Conservation (phyloP, 441 rosid species). For the Eutrema salsugineum region DNA sequence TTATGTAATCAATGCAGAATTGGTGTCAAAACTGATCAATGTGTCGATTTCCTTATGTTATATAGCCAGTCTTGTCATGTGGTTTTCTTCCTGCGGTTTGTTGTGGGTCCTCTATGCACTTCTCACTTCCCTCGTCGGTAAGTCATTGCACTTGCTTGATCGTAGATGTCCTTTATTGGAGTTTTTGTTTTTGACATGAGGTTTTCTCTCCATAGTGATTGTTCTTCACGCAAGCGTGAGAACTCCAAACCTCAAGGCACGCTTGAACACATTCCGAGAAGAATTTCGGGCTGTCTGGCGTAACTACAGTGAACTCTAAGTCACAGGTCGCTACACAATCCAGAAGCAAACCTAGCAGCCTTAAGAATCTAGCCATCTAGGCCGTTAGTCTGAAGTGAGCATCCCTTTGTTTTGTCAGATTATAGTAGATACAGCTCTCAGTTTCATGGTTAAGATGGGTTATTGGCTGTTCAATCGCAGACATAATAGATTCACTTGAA, state of each 20-base stretch:
- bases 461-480: conserved; percentile 7
- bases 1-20: neutral
- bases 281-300: conserved; percentile 99
- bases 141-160: conserved; percentile 20
- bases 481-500: conserved; percentile 12
- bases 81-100: conserved; percentile 89
- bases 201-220: conserved; percentile 43
- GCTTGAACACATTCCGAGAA: conserved; percentile 93
- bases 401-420: conserved; percentile 5
- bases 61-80: conserved; percentile 69
- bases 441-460: neutral
- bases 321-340: neutral
- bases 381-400: neutral
- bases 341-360: conserved; percentile 9
- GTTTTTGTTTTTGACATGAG: neutral
- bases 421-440: neutral
- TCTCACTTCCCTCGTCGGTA: conserved; percentile 71
- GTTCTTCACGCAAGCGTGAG: conserved; percentile 89
- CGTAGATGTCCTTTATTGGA: neutral
- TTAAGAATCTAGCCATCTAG: neutral
- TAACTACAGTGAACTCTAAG: conserved; percentile 88
- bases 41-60: conserved; percentile 4
- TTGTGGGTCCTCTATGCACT: conserved; percentile 83
- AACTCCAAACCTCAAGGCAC: conserved; percentile 97
- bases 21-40: neutral